These are phyloP conservation scores for Pythium pectinolyticum DNA, from an alignment of 352 stramenopile species.

Conservation along the genomic window DNA sequence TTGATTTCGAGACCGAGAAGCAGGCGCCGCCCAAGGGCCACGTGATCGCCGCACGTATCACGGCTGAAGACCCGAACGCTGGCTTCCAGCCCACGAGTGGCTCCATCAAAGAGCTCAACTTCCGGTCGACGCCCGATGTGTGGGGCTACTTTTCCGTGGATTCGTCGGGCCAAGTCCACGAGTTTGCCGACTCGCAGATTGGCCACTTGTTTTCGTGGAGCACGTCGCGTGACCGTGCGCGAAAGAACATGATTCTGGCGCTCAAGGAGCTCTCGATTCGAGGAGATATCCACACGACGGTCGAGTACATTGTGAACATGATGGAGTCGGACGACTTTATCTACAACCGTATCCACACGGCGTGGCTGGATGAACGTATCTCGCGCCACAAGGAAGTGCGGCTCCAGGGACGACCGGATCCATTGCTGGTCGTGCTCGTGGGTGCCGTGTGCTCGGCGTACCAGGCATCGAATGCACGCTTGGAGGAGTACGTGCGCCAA, in stretches of 20 bases:
- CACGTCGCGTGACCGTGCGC: constrained; percentile 93
- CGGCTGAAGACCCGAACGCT: constrained; percentile 98
- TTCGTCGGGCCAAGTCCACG: constrained; percentile 98
- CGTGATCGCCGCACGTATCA: constrained; percentile 99
- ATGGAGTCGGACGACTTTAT: constrained; percentile 99
- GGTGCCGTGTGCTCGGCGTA: constrained; percentile 86
- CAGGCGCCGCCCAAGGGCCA: constrained; percentile 89
- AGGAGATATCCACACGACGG: constrained; percentile 99
- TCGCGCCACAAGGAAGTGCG: constrained; percentile 90
- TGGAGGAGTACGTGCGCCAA: constrained; percentile 82
- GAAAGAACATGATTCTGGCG: constrained; percentile 98
- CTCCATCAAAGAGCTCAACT: constrained; percentile 99
- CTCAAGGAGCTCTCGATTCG: constrained; percentile 99
- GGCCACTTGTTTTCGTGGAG: constrained; percentile 99
- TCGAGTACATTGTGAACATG: constrained; percentile 99
- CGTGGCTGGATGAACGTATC: constrained; percentile 98
- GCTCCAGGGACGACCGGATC: constrained; percentile 78
- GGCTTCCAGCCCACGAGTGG: constrained; percentile 98
- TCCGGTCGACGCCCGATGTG: constrained; percentile 98
- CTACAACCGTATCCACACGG: constrained; percentile 98
- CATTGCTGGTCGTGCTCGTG: constrained; percentile 86
- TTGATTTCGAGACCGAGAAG: constrained; percentile 95
- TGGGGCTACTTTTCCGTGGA: constrained; percentile 99
- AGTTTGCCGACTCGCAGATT: constrained; percentile 99
- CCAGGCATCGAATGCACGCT: constrained; percentile 68